phyloP scores from a whole-genome alignment of 2,329 filamentous ascomycete genomes.

The Pseudocercospora ulei region DNA sequence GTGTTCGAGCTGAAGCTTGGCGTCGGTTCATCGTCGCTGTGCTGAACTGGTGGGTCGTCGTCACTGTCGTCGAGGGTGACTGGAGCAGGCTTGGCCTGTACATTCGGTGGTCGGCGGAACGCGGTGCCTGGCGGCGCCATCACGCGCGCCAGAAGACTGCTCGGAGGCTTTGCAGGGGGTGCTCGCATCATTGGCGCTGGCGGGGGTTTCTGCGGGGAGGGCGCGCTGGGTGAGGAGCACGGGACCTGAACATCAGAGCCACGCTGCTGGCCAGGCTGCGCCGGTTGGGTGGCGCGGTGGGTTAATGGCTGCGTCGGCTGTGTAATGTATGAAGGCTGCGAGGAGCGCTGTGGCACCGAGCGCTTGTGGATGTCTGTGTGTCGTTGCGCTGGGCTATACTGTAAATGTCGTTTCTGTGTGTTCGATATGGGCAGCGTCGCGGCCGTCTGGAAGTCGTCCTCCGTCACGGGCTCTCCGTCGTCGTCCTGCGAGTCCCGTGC shows the following conservation, averaged over 20 bases:
- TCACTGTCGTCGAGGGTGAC: constrained; percentile 35
- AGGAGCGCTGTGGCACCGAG: constrained; percentile 13
- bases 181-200: constrained; percentile 23
- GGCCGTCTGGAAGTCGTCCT: constrained; percentile 45
- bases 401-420: constrained; percentile 23
- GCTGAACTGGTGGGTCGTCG: constrained; percentile 37
- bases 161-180: constrained; percentile 25
- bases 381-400: constrained; percentile 20
- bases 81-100: constrained; percentile 20
- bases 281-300: constrained; percentile 46
- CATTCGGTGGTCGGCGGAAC: constrained; percentile 46
- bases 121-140: constrained; percentile 69
- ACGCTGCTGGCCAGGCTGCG: constrained; percentile 23
- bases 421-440: constrained; percentile 28
- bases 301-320: constrained; percentile 41
- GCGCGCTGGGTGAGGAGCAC: constrained; percentile 59
- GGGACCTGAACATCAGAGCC: constrained; percentile 60
- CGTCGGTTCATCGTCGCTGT: constrained; percentile 29
- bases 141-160: constrained; percentile 46
- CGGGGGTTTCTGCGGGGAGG: constrained; percentile 36
- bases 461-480: constrained; percentile 44
- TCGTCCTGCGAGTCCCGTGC: constrained; percentile 37
- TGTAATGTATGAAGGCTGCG: constrained; percentile 35
- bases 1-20: constrained; percentile 48
- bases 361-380: constrained; percentile 21